These are phyloP conservation scores for Camelina sativa DNA, from an alignment of 345 rosid species.

Conservation along the genomic window DNA sequence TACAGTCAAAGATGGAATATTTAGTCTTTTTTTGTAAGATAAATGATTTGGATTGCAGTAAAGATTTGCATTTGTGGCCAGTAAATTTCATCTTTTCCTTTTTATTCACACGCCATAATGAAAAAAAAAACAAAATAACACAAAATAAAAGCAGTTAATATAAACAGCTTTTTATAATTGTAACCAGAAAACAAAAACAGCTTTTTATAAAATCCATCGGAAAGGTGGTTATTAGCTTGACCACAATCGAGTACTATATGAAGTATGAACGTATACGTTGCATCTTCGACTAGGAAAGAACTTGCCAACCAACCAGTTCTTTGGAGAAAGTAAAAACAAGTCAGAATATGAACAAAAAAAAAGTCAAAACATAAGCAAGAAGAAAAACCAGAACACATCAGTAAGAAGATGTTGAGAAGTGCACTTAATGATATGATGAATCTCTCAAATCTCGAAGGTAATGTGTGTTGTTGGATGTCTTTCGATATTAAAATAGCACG, in stretches of 20 bases:
- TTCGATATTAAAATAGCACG: too few relatives aligned
- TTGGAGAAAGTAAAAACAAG: too few relatives aligned
- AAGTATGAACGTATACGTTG: conserved; percentile 11
- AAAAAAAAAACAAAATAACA: background rate
- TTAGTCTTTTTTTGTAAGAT: conserved; percentile 14
- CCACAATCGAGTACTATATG: conserved; percentile 12
- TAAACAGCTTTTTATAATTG: conserved; percentile 25
- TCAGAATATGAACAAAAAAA: too few relatives aligned
- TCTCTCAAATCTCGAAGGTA: background rate
- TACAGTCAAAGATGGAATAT: conserved; percentile 36
- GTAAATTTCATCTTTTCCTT: conserved; percentile 23
- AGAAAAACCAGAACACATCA: background rate
- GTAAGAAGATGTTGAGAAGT: too few relatives aligned
- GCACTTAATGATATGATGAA: background rate
- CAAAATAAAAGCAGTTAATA: conserved; percentile 21
- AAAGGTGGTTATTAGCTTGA: conserved; percentile 19
- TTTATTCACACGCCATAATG: conserved; percentile 36
- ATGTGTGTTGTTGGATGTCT: too few relatives aligned
- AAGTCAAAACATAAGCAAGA: background rate
- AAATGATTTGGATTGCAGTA: conserved; percentile 21
- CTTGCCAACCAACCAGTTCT: too few relatives aligned
- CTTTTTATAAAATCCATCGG: background rate
- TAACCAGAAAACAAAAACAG: conserved; percentile 3
- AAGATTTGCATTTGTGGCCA: conserved; percentile 20
- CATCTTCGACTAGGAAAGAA: background rate